These are phyloP conservation scores for Diplocarpon rosae DNA, from an alignment of 2,329 filamentous ascomycete species.

Conservation along the genomic window DNA sequence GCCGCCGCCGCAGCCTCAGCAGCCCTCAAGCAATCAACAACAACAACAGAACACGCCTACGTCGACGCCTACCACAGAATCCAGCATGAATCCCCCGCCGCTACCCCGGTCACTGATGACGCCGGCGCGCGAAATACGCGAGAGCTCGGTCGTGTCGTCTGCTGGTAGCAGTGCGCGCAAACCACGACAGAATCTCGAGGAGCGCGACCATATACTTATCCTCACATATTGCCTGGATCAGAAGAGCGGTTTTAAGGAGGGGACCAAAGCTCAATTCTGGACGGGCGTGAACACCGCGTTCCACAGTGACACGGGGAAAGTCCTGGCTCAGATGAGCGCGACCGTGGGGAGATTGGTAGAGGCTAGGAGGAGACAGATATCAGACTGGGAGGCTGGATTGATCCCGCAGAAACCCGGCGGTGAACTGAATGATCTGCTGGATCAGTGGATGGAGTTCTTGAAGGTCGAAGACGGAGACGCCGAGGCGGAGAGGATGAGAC, in stretches of 20 bases:
- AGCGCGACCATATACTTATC: constrained; percentile 26
- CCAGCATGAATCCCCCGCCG: constrained; percentile 26
- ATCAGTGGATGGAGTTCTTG: constrained; percentile 27
- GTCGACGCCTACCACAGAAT: constrained; percentile 20
- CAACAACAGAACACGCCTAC: constrained; percentile 10
- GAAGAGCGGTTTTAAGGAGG: constrained; percentile 25
- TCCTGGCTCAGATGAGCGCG: constrained; percentile 27
- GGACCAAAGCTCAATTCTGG: constrained; percentile 27
- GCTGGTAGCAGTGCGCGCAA: constrained; percentile 25
- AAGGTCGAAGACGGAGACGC: constrained; percentile 26
- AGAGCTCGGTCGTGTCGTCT: constrained; percentile 22
- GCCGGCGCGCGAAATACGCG: constrained; percentile 24
- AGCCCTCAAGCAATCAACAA: constrained; percentile 12
- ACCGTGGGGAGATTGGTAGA: constrained; percentile 26
- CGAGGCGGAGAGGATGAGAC: constrained; percentile 26
- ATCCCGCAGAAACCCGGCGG: constrained; percentile 24
- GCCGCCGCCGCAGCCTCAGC: neutral
- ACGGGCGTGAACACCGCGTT: constrained; percentile 24
- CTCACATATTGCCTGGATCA: constrained; percentile 25
- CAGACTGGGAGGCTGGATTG: constrained; percentile 26
- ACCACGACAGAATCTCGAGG: constrained; percentile 27
- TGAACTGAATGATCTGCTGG: constrained; percentile 24
- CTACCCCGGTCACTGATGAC: constrained; percentile 24
- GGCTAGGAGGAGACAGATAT: constrained; percentile 22
- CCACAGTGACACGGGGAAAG: constrained; percentile 24